Evolutionary conservation across 2,329 filamentous ascomycete species (phyloP).

Genomic region (Lasiodiplodia sp.): DNA sequence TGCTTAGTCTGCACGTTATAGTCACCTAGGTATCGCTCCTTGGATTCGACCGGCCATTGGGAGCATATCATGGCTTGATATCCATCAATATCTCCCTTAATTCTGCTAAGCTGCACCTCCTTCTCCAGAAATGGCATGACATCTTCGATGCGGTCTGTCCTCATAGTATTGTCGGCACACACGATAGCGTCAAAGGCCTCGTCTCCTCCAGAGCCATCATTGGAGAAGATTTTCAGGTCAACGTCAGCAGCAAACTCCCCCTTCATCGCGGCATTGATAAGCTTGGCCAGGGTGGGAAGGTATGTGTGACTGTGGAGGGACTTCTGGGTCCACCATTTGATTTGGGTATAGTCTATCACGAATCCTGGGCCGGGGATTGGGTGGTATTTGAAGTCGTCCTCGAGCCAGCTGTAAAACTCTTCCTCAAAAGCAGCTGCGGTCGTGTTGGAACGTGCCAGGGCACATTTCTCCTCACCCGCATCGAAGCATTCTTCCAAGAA

Average conservation of each 20-base stretch:
- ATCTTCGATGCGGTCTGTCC: too few species aligned
- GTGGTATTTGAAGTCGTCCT: background rate
- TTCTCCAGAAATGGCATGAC: background rate
- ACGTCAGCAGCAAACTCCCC: too few species aligned
- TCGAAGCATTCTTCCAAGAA: background rate
- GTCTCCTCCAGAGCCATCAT: too few species aligned
- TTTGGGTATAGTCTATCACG: background rate
- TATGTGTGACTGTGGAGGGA: too few species aligned
- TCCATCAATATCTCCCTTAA: constrained; percentile 34
- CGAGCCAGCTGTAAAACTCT: background rate
- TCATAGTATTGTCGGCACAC: too few species aligned
- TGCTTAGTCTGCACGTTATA: constrained; percentile 34
- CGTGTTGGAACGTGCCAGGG: background rate
- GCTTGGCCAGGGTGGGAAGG: too few species aligned
- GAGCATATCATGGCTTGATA: constrained; percentile 37
- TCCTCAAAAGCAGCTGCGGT: background rate
- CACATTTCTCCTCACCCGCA: background rate
- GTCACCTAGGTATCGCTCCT: constrained; percentile 34
- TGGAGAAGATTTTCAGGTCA: too few species aligned
- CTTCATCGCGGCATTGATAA: too few species aligned
- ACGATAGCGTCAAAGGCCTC: too few species aligned
- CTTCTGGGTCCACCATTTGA: background rate
- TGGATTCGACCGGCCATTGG: constrained; percentile 34
- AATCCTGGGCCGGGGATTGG: background rate
- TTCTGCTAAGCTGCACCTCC: background rate